A percentile compares a stretch with the other conserved stretches of the same genome.
These are phyloP conservation scores for Solanum hybrid DNA, from an alignment of 305 asterid species.

Conservation along the genomic window DNA sequence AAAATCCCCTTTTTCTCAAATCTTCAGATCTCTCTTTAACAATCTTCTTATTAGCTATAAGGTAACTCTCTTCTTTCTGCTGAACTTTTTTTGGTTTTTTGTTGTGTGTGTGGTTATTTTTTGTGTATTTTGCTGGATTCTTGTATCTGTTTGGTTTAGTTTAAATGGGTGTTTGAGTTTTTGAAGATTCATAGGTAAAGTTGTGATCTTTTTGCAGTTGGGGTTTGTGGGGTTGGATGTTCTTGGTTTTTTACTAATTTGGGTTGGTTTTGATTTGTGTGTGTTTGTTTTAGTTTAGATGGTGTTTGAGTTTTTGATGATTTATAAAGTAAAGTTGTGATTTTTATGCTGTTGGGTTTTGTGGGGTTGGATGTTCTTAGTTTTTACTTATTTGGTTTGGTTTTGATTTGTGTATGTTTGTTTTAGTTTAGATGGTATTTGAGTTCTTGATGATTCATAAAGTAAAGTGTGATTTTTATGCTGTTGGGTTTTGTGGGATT, in stretches of 20 bases:
- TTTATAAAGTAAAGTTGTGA: not conserved
- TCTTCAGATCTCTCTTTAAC: not conserved
- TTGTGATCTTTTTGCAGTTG: not conserved
- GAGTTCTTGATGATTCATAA: not conserved
- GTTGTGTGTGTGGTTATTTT: not conserved
- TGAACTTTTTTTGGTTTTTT: not conserved
- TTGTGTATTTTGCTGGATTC: not conserved
- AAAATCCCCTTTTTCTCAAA: not conserved
- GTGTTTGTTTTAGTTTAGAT: not conserved
- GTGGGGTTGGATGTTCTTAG: not conserved
- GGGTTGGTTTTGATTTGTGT: not conserved
- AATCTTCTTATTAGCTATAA: not conserved
- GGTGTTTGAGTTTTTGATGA: not conserved
- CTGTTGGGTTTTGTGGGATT: not conserved
- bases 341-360: not conserved
- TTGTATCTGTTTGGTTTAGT: not conserved
- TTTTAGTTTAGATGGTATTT: not conserved
- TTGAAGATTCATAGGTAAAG: not conserved
- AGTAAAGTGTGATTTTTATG: not conserved
- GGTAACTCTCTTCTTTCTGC: slow-evolving; percentile 11
- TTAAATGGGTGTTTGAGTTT: not conserved
- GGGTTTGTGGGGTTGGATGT: not conserved
- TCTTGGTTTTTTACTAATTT: not conserved
- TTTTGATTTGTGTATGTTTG: not conserved
- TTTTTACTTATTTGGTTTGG: not conserved